Percentiles rank a stretch among this genome's conserved stretches.
These are phyloP conservation scores for Jasminum sambac DNA, from an alignment of 257 asterid species.

Conservation along the genomic window DNA sequence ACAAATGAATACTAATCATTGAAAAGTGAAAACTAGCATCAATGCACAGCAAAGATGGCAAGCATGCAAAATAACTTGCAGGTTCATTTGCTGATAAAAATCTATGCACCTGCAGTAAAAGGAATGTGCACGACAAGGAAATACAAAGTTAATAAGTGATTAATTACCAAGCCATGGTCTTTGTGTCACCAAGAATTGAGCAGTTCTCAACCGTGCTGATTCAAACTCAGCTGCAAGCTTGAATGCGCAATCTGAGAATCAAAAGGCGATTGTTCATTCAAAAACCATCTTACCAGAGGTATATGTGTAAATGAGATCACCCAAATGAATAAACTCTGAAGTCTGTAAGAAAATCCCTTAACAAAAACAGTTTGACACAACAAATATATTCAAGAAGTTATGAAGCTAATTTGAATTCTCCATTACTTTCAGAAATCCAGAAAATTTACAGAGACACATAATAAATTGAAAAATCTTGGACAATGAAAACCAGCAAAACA, in stretches of 20 bases:
- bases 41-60: neutral
- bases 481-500: conserved; percentile 11
- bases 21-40: neutral
- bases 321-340: neutral
- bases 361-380: neutral
- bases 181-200: conserved; percentile 68
- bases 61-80: neutral
- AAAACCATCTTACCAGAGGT: neutral
- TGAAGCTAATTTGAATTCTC: neutral
- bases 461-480: neutral
- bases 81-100: neutral
- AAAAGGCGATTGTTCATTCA: neutral
- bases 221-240: conserved; percentile 77
- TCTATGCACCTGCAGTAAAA: conserved; percentile 1
- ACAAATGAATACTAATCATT: neutral
- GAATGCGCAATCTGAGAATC: conserved; percentile 46
- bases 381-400: neutral
- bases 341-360: neutral
- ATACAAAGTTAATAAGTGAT: neutral
- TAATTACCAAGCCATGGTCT: conserved; percentile 96
- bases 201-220: conserved; percentile 65
- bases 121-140: neutral
- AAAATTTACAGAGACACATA: neutral
- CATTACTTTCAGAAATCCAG: conserved; percentile 10
- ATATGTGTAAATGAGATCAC: neutral